These are phyloP conservation scores for Penicillium maclennaniae DNA, from an alignment of 495 filamentous ascomycete species.

Conservation along the genomic window DNA sequence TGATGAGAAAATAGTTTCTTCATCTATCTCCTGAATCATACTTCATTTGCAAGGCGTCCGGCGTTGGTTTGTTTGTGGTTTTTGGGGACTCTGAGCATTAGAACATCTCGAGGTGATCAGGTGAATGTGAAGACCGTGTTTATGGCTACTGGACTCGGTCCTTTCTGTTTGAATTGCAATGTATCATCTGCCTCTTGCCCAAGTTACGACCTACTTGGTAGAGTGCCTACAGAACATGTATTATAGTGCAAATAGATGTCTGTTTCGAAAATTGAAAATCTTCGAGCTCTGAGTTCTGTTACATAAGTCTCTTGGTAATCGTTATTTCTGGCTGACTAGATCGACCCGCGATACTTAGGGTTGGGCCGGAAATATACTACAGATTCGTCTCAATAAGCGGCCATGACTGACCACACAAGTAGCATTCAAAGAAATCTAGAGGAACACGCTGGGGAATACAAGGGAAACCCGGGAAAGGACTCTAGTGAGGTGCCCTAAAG, in stretches of 20 bases:
- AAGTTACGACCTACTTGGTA: background rate
- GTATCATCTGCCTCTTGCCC: background rate
- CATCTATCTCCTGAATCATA: conserved; percentile 3
- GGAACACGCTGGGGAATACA: too few relatives aligned
- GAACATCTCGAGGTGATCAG: background rate
- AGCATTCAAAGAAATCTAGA: too few relatives aligned
- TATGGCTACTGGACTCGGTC: background rate
- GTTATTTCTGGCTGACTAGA: background rate
- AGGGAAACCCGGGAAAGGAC: too few relatives aligned
- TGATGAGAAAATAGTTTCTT: conserved; percentile 28
- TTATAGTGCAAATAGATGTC: background rate
- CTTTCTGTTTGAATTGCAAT: background rate
- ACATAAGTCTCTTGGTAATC: background rate
- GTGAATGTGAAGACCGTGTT: background rate
- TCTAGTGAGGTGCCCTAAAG: too few relatives aligned
- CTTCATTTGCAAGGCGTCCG: conserved; percentile 23
- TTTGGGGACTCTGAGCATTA: background rate
- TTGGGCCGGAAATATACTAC: too few relatives aligned
- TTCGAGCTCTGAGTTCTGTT: background rate
- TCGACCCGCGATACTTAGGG: too few relatives aligned
- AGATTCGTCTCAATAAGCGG: too few relatives aligned
- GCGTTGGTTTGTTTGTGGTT: conserved; percentile 1
- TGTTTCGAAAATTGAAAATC: too few relatives aligned
- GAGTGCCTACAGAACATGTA: background rate
- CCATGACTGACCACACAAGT: too few relatives aligned